Percentiles rank a stretch among this genome's conserved stretches.
phyloP scores from a whole-genome alignment of 305 asterid species.

The Solanum aculeatissimum region DNA sequence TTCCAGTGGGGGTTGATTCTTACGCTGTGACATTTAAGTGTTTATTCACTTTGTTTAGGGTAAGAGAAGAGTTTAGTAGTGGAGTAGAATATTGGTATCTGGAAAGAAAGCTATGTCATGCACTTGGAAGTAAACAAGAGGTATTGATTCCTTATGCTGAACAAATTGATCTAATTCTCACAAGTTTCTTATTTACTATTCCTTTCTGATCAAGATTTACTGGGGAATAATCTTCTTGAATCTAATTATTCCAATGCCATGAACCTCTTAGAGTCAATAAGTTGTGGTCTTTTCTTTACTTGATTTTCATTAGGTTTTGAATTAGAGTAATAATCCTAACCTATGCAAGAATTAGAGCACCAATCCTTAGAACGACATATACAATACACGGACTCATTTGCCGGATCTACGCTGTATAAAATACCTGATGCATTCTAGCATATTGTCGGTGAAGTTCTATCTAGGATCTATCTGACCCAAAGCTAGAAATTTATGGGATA shows the following conservation, averaged over 20 bases:
- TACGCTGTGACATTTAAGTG: neutral
- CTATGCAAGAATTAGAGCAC: neutral
- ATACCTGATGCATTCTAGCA: neutral
- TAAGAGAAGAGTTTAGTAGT: slow-evolving; percentile 48
- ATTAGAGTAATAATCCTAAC: neutral
- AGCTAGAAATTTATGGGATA: neutral
- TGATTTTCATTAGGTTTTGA: neutral
- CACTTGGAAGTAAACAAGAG: slow-evolving; percentile 42
- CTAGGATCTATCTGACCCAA: neutral
- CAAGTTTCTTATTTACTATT: neutral
- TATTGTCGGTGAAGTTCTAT: neutral
- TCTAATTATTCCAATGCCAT: neutral
- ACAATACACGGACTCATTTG: neutral
- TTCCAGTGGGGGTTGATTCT: neutral
- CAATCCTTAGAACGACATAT: neutral
- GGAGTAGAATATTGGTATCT: slow-evolving; percentile 89
- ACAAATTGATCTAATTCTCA: neutral
- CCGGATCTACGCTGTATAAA: neutral
- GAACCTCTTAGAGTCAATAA: neutral
- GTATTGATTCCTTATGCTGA: slow-evolving; percentile 13
- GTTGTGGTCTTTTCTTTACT: neutral
- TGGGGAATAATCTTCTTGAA: neutral
- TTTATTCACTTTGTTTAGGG: slow-evolving; percentile 24
- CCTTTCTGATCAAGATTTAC: neutral
- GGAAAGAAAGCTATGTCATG: slow-evolving; percentile 77